Base-by-base conservation (phyloP, 495 filamentous ascomycete species). In the Penicillium egyptiacum region DNA sequence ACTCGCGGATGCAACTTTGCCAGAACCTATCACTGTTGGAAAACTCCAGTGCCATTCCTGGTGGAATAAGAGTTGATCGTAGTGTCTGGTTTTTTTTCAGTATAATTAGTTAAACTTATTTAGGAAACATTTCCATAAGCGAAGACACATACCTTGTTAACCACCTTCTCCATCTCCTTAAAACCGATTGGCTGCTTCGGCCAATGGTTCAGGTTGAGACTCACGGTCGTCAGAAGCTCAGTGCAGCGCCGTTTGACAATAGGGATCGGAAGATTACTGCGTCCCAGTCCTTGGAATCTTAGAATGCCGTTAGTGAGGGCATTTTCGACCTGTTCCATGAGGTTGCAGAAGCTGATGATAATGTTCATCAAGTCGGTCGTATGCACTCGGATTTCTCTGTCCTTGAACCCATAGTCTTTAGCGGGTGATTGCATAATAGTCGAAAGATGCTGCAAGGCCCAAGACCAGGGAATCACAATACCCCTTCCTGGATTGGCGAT, bases 381-480 rank as follows among this genome's bases (percentile, higher is more conserved):
- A 31, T 41, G 44, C 4, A 37, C 10, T 11, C 39, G 14, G 2
- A 28, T 31, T 11, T 45, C 31, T 6, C 39, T 49, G 6, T 41
- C 46, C 2, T 33, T 41, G n/a, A 46, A 35, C 8, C 37, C 7
- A 14, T 26, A 12, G 22, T 30, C 30, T 39, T 30, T 49, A 0
- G 14, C 44, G 10, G 43, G 35, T 17, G 53, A 48, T 40, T 49
- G 44, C 53, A 56, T 56, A 17, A 41, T 40, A 2, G 31, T 33
- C 14, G 55, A 47, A 16, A 62, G 50, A 37, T 62, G 39, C 3
- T 50, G 40, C 4, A 59, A 17, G 17, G 46, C 51, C 60, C 60
- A 62, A 5, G 60, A 55, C 56, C 44, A 58, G 2, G 60, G 60
- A 5, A 62, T 5, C 1, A 56, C 39, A 11, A 58, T 44, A 14